Percentiles rank a stretch among this genome's conserved stretches.
These are phyloP conservation scores for Canna indica DNA, from an alignment of 176 grass and related monocot species.

Conservation along the genomic window DNA sequence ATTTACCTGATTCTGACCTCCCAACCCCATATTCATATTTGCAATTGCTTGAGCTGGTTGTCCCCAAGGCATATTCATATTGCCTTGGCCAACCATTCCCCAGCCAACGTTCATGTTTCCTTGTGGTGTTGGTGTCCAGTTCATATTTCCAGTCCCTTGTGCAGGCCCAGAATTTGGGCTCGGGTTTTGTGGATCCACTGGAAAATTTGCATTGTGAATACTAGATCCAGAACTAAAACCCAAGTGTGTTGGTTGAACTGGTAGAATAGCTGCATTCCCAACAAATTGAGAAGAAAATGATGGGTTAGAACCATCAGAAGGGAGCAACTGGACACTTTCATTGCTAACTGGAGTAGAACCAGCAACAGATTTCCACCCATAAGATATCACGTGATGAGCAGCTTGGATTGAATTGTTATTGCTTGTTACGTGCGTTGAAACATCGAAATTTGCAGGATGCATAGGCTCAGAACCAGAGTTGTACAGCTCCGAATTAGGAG, in stretches of 20 bases:
- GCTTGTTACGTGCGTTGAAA: background rate
- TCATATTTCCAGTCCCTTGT: slow-evolving; percentile 32
- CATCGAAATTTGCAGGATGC: background rate
- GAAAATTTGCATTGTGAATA: slow-evolving; percentile 32
- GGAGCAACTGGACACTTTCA: background rate
- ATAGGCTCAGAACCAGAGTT: background rate
- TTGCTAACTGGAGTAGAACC: background rate
- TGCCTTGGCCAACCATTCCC: slow-evolving; percentile 5
- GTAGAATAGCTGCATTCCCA: slow-evolving; percentile 25
- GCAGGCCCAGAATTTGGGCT: slow-evolving; percentile 33
- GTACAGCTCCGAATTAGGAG: background rate
- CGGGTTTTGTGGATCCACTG: slow-evolving; percentile 33
- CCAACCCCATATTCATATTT: slow-evolving; percentile 49
- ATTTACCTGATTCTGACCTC: slow-evolving; percentile 47
- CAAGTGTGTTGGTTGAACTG: slow-evolving; percentile 23
- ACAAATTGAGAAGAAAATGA: slow-evolving; percentile 4
- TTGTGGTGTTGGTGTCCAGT: background rate
- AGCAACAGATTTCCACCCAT: background rate
- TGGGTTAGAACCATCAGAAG: slow-evolving; percentile 8
- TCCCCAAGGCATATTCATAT: slow-evolving; percentile 43
- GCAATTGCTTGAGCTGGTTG: slow-evolving; percentile 41
- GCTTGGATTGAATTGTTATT: background rate
- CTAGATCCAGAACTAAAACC: slow-evolving; percentile 28
- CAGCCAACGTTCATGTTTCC: slow-evolving; percentile 17
- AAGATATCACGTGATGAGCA: background rate